Evolutionary conservation across 352 stramenopile species (phyloP), one percentile per base, ranked within the genome.

Genomic region (Pythium monospermum): DNA sequence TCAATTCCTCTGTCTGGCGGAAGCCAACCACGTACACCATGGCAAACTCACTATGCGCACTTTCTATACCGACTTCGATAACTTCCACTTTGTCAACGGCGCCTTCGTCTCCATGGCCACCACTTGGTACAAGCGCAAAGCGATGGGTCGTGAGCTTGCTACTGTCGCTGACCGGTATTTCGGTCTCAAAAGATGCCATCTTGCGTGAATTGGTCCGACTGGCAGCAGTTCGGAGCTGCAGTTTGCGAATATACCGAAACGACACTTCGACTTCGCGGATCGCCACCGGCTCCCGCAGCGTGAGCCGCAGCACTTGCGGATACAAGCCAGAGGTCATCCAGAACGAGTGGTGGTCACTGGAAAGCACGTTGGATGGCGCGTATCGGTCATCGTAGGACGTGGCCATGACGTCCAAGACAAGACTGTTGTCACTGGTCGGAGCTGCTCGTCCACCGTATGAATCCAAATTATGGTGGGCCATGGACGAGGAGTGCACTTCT

Each of bases 321-420:
- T 75, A 90, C 64, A 90, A 73, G 11, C 76, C 79, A 40, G 64
- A 77, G 2, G 73, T 83, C 39, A 92, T 71, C 81, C 81, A 92
- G 45, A 80, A 77, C 7, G 67, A 78, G 25, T 52, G 61, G 53
- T 69, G 69, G 42, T 80, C 73, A 48, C 64, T 76, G 28, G 57
- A 69, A 18, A 88, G 50, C 25, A 90, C 65, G 54, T 81, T 88
- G 12, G 44, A 40, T 3, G 78, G 71, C 1, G 68, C 52, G 31
- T 62, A 79, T 5, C 53, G 43, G 12, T 83, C 71, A 40, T 89
- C 73, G 32, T 73, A 81, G n/a, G 74, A 87, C 30, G 72, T 80
- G 48, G 74, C 85, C 31, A 80, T 68, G 13, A 90, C 65, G 15
- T 92, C 81, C 18, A 73, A 61, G 12, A 90, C 67, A 19, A 87